Evolutionary conservation across 805 yeast species (phyloP).

Genomic region (Zygoascus tannicola): DNA sequence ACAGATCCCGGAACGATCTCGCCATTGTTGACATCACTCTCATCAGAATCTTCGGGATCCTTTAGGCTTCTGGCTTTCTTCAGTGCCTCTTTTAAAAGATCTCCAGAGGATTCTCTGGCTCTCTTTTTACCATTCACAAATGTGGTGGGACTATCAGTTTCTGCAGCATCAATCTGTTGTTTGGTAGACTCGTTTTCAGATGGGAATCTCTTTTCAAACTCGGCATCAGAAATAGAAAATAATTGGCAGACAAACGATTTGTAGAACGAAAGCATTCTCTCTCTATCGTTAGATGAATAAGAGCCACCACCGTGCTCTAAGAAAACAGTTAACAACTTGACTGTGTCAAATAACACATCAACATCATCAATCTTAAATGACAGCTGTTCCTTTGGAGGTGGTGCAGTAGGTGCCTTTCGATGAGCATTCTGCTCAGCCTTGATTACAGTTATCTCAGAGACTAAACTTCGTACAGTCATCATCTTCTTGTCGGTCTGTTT

Average conservation of each 20-base stretch:
- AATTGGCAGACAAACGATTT: slow-evolving; percentile 62
- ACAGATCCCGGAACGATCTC: slow-evolving; percentile 10
- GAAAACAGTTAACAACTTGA: slow-evolving; percentile 56
- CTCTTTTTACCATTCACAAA: slow-evolving; percentile 11
- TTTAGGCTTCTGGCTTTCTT: slow-evolving; percentile 26
- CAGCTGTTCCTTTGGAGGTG: slow-evolving; percentile 71
- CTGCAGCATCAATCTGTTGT: slow-evolving; percentile 6
- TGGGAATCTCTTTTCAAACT: slow-evolving; percentile 12
- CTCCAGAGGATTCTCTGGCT: slow-evolving; percentile 32
- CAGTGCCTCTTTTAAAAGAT: slow-evolving; percentile 43
- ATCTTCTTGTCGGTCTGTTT: slow-evolving; percentile 94
- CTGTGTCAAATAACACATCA: slow-evolving; percentile 63
- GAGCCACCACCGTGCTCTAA: slow-evolving; percentile 57
- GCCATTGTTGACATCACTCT: slow-evolving; percentile 6
- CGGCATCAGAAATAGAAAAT: slow-evolving; percentile 42
- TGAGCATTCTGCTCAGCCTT: slow-evolving; percentile 80
- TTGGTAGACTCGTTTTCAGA: slow-evolving; percentile 30
- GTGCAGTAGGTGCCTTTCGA: slow-evolving; percentile 75
- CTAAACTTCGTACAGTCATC: slow-evolving; percentile 78
- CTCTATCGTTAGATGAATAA: slow-evolving; percentile 74
- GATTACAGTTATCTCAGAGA: slow-evolving; percentile 85
- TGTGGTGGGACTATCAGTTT: slow-evolving; percentile 6
- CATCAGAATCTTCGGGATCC: slow-evolving; percentile 9
- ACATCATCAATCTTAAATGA: slow-evolving; percentile 55
- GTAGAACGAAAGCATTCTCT: slow-evolving; percentile 61